A percentile compares a stretch with the other conserved stretches of the same genome.
Conservation (phyloP, 371 early-diverging fungal species). For the Zychaea mexicana region DNA sequence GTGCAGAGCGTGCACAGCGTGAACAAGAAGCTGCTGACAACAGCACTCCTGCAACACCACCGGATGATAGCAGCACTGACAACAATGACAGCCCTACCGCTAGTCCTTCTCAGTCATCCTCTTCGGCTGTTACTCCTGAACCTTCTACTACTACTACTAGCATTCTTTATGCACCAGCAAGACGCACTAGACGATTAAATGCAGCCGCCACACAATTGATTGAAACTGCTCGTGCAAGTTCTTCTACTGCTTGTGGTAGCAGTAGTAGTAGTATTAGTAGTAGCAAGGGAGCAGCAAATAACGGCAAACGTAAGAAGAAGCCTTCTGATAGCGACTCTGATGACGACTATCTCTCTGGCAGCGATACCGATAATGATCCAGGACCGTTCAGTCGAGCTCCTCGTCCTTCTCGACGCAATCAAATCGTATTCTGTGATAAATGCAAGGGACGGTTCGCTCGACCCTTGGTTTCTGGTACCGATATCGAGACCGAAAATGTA, state of each 20-base stretch:
- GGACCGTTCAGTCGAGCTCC: slow-evolving; percentile 40
- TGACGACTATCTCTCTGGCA: no score
- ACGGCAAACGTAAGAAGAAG: slow-evolving; percentile 32
- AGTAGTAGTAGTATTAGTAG: neutral
- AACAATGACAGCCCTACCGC: neutral
- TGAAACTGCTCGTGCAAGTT: neutral
- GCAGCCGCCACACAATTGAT: neutral
- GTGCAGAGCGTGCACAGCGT: slow-evolving; percentile 9
- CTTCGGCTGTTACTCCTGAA: neutral
- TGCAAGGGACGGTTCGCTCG: slow-evolving; percentile 63
- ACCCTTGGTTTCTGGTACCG: slow-evolving; percentile 24
- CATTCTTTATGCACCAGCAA: slow-evolving; percentile 17
- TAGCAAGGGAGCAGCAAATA: slow-evolving; percentile 12
- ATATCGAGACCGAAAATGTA: slow-evolving; percentile 24
- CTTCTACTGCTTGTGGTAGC: neutral
- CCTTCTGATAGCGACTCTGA: slow-evolving; percentile 37
- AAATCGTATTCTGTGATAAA: slow-evolving; percentile 59
- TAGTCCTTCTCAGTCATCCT: neutral
- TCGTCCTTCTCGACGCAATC: slow-evolving; percentile 30
- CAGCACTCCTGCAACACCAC: neutral
- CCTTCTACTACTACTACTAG: slow-evolving; percentile 10
- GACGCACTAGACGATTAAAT: slow-evolving; percentile 6
- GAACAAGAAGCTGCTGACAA: slow-evolving; percentile 1
- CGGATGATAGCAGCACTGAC: neutral
- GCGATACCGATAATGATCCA: slow-evolving; percentile 8